Evolutionary conservation across 2,329 filamentous ascomycete genomes (phyloP).

Genomic region (Apiospora malaysiana): DNA sequence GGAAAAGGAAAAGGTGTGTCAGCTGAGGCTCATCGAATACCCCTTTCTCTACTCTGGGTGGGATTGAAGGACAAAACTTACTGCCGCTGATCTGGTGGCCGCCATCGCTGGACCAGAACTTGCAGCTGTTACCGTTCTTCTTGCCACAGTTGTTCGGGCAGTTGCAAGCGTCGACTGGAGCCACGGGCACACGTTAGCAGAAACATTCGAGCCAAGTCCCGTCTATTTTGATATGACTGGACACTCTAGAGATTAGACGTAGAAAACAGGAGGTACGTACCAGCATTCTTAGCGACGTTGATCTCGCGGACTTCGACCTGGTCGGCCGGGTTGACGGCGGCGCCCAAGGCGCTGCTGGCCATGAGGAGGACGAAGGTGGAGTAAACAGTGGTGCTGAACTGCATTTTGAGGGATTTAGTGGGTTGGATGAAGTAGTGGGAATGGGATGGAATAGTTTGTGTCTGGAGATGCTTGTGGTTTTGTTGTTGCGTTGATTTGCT

Average conservation of each 20-base stretch:
- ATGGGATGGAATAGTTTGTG: neutral
- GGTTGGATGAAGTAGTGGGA: neutral
- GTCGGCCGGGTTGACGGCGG: neutral
- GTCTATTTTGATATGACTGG: no score
- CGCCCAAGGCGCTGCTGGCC: neutral
- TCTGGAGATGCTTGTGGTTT: neutral
- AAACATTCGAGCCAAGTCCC: neutral
- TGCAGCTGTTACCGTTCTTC: neutral
- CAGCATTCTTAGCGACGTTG: neutral
- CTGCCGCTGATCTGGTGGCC: neutral
- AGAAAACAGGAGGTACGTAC: neutral
- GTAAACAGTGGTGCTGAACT: neutral
- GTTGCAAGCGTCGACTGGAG: neutral
- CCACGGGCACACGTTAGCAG: neutral
- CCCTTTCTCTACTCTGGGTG: no score
- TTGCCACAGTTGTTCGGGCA: neutral
- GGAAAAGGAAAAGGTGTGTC: neutral
- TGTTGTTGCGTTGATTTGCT: neutral
- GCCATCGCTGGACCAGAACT: neutral
- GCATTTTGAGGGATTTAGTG: neutral
- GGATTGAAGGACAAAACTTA: neutral
- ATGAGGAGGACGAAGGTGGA: neutral
- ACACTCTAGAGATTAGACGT: no score
- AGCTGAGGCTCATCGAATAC: no score
- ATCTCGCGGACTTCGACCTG: neutral